These are phyloP conservation scores for Trichophyton mentagrophytes DNA, from an alignment of 2,329 filamentous ascomycete species.

Conservation along the genomic window DNA sequence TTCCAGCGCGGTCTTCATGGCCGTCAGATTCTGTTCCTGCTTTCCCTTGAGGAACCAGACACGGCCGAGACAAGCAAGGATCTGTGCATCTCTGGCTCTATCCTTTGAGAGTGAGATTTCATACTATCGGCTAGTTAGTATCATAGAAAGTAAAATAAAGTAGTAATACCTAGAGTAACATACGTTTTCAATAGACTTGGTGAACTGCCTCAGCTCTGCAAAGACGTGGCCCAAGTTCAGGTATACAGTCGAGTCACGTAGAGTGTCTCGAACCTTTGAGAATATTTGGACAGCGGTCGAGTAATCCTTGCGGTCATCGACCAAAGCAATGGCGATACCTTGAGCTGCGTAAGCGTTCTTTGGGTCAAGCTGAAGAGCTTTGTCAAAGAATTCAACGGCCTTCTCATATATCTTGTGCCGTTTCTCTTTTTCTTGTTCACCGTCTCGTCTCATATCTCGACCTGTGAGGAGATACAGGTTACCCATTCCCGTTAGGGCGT, in stretches of 20 bases:
- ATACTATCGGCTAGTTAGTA: slow-evolving; percentile 45
- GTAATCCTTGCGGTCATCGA: slow-evolving; percentile 88
- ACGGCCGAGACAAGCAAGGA: slow-evolving; percentile 74
- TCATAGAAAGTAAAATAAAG: not conserved
- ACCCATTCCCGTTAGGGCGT: slow-evolving; percentile 91
- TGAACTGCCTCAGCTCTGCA: slow-evolving; percentile 77
- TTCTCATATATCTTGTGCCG: slow-evolving; percentile 75
- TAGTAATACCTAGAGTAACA: slow-evolving; percentile 13
- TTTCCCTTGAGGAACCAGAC: slow-evolving; percentile 76
- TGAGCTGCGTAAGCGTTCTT: slow-evolving; percentile 95
- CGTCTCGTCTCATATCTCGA: slow-evolving; percentile 85
- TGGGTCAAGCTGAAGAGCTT: slow-evolving; percentile 85
- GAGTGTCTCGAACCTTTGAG: slow-evolving; percentile 75
- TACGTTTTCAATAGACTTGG: slow-evolving; percentile 74
- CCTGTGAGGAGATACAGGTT: slow-evolving; percentile 83
- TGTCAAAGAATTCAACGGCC: slow-evolving; percentile 96
- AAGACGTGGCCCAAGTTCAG: slow-evolving; percentile 92
- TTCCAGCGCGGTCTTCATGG: slow-evolving; percentile 52
- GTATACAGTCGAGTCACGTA: slow-evolving; percentile 77
- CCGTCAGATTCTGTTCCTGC: slow-evolving; percentile 48
- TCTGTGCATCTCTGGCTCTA: slow-evolving; percentile 62
- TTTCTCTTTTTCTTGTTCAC: slow-evolving; percentile 82
- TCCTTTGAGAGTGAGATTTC: slow-evolving; percentile 73
- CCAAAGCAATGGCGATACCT: slow-evolving; percentile 83
- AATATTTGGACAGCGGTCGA: slow-evolving; percentile 74